Evolutionary conservation across 805 yeast species (phyloP).

Genomic region (Isabelozyma gotoi): DNA sequence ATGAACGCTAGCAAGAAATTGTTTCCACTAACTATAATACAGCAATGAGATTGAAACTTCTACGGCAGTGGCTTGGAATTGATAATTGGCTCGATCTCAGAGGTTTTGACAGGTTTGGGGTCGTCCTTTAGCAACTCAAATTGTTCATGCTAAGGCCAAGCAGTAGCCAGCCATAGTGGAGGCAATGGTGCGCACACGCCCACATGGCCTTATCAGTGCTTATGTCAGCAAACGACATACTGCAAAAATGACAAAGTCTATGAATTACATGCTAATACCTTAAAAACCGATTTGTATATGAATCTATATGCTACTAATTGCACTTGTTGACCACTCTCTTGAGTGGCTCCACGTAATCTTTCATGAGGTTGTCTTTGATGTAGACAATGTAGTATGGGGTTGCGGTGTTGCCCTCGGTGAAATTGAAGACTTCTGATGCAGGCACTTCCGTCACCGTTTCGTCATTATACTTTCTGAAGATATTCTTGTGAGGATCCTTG

Average conservation of each 20-base stretch:
- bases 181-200: background rate
- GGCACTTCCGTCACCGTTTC: constrained; percentile 87
- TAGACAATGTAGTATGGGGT: constrained; percentile 93
- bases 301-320: background rate
- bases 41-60: background rate
- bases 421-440: constrained; percentile 63
- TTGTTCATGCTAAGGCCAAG: background rate
- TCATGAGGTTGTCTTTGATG: constrained; percentile 60
- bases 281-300: no score
- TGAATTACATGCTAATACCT: no score
- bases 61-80: background rate
- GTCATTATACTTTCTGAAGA: constrained; percentile 91
- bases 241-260: no score
- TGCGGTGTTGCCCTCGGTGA: constrained; percentile 70
- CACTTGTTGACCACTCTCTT: constrained; percentile 38
- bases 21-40: no score
- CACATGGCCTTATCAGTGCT: background rate
- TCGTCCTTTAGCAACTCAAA: background rate
- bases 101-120: no score
- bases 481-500: constrained; percentile 62
- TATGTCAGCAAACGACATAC: background rate
- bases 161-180: background rate
- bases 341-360: constrained; percentile 61
- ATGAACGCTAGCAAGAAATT: no score
- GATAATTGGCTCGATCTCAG: no score